phyloP scores from a whole-genome alignment of 768 basidiomycete species.

The Xerocomellus dryophilus region DNA sequence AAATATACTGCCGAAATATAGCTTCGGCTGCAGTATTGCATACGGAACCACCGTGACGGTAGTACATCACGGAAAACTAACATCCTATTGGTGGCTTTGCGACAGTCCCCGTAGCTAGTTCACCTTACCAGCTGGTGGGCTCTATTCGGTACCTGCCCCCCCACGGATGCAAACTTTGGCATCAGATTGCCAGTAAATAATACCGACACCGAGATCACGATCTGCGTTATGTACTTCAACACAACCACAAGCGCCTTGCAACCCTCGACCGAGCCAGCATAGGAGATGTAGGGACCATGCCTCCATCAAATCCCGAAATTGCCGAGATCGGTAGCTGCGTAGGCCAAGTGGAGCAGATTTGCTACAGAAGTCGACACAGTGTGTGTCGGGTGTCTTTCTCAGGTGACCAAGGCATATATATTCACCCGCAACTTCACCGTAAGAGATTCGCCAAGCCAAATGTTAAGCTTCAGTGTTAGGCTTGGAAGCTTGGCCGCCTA shows the following conservation, averaged over 20 bases:
- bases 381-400: conserved; percentile 4
- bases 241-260: neutral
- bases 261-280: no score
- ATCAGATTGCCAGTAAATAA: neutral
- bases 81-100: neutral
- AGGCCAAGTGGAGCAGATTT: neutral
- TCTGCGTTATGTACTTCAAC: neutral
- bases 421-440: neutral
- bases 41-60: no score
- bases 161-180: conserved; percentile 1
- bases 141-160: neutral
- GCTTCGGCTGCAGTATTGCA: no score
- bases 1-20: no score
- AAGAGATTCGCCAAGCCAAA: neutral
- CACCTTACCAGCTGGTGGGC: neutral
- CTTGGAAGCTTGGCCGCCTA: neutral
- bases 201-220: neutral
- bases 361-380: neutral
- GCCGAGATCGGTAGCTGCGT: neutral
- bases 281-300: neutral
- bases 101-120: neutral
- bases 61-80: neutral
- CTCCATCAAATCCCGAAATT: neutral
- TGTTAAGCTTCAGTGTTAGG: conserved; percentile 1
- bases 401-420: neutral